phyloP scores from a whole-genome alignment of 2,329 filamentous ascomycete species.

The Orbilia blumenaviensis region DNA sequence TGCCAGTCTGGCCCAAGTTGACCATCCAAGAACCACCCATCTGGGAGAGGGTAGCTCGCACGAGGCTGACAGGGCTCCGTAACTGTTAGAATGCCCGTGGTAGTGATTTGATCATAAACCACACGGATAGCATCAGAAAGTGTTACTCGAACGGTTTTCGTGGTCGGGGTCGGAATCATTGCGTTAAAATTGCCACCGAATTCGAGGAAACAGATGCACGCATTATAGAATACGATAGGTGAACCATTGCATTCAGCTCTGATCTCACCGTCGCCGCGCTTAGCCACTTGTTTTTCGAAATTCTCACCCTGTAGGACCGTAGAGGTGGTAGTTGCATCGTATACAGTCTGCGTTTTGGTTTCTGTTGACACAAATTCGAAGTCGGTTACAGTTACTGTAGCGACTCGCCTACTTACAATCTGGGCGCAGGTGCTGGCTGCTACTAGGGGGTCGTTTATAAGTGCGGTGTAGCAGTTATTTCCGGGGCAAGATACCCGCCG shows the following conservation, averaged over 20 bases:
- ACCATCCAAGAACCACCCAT: slow-evolving; percentile 15
- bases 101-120: background rate
- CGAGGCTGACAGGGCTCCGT: background rate
- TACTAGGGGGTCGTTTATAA: background rate
- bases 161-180: background rate
- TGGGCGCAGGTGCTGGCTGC: background rate
- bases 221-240: too few species aligned
- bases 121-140: background rate
- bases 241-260: background rate
- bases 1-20: slow-evolving; percentile 17
- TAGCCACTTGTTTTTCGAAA: too few species aligned
- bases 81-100: background rate
- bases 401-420: background rate
- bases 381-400: background rate
- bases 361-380: background rate
- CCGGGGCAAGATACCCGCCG: background rate
- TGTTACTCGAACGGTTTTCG: background rate
- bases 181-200: background rate
- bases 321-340: background rate
- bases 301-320: background rate
- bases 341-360: background rate
- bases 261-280: background rate
- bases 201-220: too few species aligned
- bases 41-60: too few species aligned
- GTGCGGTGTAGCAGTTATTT: background rate